A percentile compares a stretch with the other conserved stretches of the same genome.
Conservation (phyloP, 768 basidiomycete genomes). For the Russula griseocarnosa region DNA sequence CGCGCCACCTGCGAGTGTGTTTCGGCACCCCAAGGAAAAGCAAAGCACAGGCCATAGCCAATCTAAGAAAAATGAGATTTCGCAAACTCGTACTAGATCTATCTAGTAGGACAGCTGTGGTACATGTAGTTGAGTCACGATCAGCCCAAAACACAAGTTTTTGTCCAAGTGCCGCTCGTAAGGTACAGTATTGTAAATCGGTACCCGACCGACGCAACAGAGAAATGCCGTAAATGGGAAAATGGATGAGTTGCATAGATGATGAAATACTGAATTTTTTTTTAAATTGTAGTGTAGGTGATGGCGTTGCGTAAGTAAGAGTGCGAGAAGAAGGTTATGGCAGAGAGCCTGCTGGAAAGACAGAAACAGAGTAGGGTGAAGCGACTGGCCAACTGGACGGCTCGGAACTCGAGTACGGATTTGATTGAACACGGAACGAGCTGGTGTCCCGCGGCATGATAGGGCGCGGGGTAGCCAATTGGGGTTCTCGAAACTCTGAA, state of each 20-base stretch:
- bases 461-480: conserved; percentile 7
- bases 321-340: background rate
- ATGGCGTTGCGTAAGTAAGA: background rate
- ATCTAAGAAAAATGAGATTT: background rate
- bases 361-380: background rate
- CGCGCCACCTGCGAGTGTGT: too few relatives aligned
- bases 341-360: background rate
- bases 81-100: background rate
- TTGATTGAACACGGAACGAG: conserved; percentile 22
- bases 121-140: background rate
- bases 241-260: background rate
- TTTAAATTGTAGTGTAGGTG: background rate
- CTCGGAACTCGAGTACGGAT: conserved; percentile 11
- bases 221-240: background rate
- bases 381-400: background rate
- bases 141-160: background rate
- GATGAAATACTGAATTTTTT: background rate
- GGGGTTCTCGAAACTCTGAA: conserved; percentile 9
- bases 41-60: background rate
- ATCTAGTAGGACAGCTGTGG: background rate
- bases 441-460: conserved; percentile 13
- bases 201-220: background rate
- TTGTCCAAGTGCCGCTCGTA: background rate
- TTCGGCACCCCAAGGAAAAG: background rate
- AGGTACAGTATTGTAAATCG: too few relatives aligned